phyloP scores from a whole-genome alignment of 208 protist genomes.

The Trypanosoma conorhini region DNA sequence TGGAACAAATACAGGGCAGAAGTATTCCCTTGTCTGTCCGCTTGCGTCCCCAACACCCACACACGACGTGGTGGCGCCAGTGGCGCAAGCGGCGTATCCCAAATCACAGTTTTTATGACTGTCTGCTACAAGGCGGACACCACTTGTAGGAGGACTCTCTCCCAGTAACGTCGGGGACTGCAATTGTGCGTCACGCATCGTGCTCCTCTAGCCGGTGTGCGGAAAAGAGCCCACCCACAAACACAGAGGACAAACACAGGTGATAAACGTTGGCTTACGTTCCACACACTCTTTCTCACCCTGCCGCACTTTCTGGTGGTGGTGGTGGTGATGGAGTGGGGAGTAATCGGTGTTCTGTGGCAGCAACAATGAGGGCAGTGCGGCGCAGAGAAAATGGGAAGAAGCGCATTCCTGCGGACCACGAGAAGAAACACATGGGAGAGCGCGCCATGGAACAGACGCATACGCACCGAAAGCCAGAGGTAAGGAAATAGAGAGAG shows the following conservation, averaged over 20 bases:
- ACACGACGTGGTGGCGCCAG: not conserved
- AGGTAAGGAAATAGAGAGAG: not conserved
- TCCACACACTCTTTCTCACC: not conserved
- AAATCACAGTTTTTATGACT: not conserved
- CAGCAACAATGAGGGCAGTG: not conserved
- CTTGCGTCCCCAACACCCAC: not conserved
- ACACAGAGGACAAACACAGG: not conserved
- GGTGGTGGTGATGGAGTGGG: not conserved
- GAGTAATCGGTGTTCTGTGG: not conserved
- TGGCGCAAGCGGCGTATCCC: not conserved
- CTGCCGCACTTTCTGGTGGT: not conserved
- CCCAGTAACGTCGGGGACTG: not conserved
- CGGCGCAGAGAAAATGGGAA: not conserved
- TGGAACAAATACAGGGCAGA: slow-evolving; percentile 82
- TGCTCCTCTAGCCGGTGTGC: not conserved
- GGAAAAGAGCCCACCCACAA: not conserved
- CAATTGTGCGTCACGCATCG: not conserved
- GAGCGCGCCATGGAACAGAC: not conserved
- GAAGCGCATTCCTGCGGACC: not conserved
- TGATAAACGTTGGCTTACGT: not conserved
- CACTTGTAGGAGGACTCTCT: not conserved
- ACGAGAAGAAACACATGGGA: not conserved
- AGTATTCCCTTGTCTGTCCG: not conserved
- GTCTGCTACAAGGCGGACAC: not conserved
- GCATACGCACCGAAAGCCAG: not conserved